These are phyloP conservation scores for Phlegmacium glaucopus DNA, from an alignment of 768 basidiomycete species.

Conservation along the genomic window DNA sequence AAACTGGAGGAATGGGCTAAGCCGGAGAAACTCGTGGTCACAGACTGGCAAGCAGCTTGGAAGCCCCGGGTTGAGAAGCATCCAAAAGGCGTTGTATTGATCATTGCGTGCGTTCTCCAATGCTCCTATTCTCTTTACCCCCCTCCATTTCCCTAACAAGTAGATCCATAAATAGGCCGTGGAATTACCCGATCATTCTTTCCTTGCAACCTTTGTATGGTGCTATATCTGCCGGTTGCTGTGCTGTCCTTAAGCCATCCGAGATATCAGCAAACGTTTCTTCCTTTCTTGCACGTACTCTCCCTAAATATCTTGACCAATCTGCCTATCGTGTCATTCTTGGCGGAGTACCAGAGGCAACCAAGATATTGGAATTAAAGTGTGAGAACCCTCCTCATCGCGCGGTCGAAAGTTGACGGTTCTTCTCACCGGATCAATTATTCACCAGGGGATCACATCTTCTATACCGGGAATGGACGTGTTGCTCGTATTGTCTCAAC, in stretches of 20 bases:
- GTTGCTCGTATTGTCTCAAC: slow-evolving; percentile 47
- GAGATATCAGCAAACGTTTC: slow-evolving; percentile 53
- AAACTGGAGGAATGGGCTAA: slow-evolving; percentile 58
- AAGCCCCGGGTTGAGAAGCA: slow-evolving; percentile 49
- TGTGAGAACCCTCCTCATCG: slow-evolving; percentile 24
- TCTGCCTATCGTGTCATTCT: slow-evolving; percentile 52
- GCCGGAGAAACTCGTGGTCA: slow-evolving; percentile 36
- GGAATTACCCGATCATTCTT: slow-evolving; percentile 64
- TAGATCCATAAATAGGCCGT: slow-evolving; percentile 44
- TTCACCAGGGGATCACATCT: slow-evolving; percentile 33
- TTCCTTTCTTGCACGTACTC: slow-evolving; percentile 45
- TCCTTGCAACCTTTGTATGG: slow-evolving; percentile 59
- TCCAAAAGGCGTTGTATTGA: slow-evolving; percentile 60
- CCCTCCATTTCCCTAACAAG: slow-evolving; percentile 10
- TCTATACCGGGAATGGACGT: slow-evolving; percentile 44
- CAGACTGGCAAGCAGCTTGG: slow-evolving; percentile 47
- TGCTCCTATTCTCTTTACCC: background rate
- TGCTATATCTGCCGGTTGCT: slow-evolving; percentile 73
- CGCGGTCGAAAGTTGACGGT: background rate
- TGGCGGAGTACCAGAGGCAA: slow-evolving; percentile 57
- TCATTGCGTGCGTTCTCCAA: slow-evolving; percentile 58
- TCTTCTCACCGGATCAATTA: background rate
- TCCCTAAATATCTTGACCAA: slow-evolving; percentile 50
- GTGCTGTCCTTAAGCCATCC: slow-evolving; percentile 64
- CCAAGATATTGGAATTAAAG: slow-evolving; percentile 45